Percentiles rank a stretch among this genome's conserved stretches.
Conservation (phyloP, 768 basidiomycete genomes). For the Hygrocybe coccinea region DNA sequence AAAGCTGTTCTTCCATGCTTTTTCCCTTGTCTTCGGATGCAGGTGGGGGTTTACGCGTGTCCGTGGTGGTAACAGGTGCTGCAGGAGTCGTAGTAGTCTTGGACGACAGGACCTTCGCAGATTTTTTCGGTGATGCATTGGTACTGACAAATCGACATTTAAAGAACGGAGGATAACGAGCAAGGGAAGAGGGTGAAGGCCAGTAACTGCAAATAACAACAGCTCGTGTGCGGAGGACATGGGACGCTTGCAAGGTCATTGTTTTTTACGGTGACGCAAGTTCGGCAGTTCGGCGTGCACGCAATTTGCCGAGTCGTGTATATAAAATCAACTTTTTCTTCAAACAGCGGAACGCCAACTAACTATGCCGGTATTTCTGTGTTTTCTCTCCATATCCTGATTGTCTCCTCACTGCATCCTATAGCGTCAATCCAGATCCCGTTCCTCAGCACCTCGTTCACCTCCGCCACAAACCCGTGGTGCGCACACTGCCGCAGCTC, state of each 20-base stretch:
- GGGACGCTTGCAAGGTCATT: slow-evolving; percentile 12
- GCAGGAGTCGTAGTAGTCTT: too few relatives aligned
- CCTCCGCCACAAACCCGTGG: slow-evolving; percentile 43
- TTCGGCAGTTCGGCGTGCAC: background rate
- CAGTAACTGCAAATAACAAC: background rate
- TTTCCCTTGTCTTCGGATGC: slow-evolving; percentile 12
- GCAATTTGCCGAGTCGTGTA: background rate
- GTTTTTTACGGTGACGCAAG: slow-evolving; percentile 18
- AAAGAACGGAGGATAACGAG: too few relatives aligned
- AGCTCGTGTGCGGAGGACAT: slow-evolving; percentile 11
- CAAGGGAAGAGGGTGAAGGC: too few relatives aligned
- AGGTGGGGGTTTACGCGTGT: slow-evolving; percentile 5
- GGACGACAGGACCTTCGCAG: too few relatives aligned
- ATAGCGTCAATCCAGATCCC: slow-evolving; percentile 76
- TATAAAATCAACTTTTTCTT: background rate
- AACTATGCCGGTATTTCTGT: slow-evolving; percentile 36
- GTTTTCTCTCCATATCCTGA: background rate
- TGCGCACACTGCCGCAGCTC: slow-evolving; percentile 49
- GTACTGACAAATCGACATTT: too few relatives aligned
- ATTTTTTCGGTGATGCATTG: too few relatives aligned
- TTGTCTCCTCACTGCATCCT: background rate
- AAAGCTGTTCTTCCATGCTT: slow-evolving; percentile 29
- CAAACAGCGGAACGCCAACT: too few relatives aligned
- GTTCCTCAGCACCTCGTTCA: slow-evolving; percentile 46
- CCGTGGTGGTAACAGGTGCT: slow-evolving; percentile 4